Conservation (phyloP, 2,329 filamentous ascomycete genomes). For the Rachicladosporium sp. region DNA sequence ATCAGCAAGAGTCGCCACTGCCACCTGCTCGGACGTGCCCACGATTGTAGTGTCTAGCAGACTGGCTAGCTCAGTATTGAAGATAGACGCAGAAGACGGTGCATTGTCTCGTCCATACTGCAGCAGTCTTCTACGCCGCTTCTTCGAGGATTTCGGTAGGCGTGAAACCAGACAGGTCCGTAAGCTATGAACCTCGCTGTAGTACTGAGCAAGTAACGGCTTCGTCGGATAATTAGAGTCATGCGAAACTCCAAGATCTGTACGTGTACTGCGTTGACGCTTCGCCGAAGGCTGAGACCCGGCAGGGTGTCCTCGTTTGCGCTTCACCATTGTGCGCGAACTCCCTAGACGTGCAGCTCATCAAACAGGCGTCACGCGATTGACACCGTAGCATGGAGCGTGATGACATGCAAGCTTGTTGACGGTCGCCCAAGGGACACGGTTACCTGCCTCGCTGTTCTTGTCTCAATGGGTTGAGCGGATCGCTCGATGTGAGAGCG, state of each 20-base stretch:
- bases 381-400: too few relatives aligned
- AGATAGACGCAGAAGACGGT: neutral
- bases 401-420: too few relatives aligned
- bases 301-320: neutral
- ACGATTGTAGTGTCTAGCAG: slow-evolving; percentile 62
- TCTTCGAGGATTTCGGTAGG: slow-evolving; percentile 11
- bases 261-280: too few relatives aligned
- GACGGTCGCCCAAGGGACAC: too few relatives aligned
- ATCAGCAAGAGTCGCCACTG: slow-evolving; percentile 38
- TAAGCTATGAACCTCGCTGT: slow-evolving; percentile 16
- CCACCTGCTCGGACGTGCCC: slow-evolving; percentile 36
- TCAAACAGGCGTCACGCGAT: too few relatives aligned
- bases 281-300: too few relatives aligned
- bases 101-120: slow-evolving; percentile 10
- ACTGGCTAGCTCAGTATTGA: slow-evolving; percentile 30
- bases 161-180: slow-evolving; percentile 17
- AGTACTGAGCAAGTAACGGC: slow-evolving; percentile 15
- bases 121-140: slow-evolving; percentile 12
- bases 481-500: too few relatives aligned
- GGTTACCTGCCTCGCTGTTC: too few relatives aligned
- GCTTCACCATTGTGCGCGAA: neutral
- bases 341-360: too few relatives aligned
- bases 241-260: too few relatives aligned
- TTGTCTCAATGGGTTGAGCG: too few relatives aligned
- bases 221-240: slow-evolving; percentile 3